Percentiles rank a stretch among this genome's conserved stretches.
Evolutionary conservation across 2,329 filamentous ascomycete genomes (phyloP).

Genomic region (Ustulina deusta): DNA sequence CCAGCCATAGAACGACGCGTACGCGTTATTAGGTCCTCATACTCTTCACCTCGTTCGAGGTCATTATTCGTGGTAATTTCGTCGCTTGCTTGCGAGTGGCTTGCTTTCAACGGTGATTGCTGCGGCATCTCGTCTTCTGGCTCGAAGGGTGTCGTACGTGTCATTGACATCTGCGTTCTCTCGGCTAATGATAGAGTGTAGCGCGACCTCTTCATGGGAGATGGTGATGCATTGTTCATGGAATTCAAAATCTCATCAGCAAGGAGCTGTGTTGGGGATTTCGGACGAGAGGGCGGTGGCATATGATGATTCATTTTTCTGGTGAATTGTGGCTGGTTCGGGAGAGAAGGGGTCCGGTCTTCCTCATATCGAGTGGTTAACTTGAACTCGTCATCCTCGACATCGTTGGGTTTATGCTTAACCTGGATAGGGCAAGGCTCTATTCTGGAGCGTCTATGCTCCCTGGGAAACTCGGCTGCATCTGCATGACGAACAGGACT

Average conservation of each 20-base stretch:
- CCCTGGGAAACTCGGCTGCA: slow-evolving; percentile 3
- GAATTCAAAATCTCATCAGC: slow-evolving; percentile 69
- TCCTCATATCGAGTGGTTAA: slow-evolving; percentile 12
- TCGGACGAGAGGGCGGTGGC: slow-evolving; percentile 39
- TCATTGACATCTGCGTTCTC: slow-evolving; percentile 85
- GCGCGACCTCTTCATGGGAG: slow-evolving; percentile 66
- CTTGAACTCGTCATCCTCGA: slow-evolving; percentile 4
- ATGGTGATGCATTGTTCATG: slow-evolving; percentile 67
- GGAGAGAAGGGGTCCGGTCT: slow-evolving; percentile 7
- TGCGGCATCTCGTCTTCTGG: slow-evolving; percentile 50
- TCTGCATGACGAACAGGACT: slow-evolving; percentile 21
- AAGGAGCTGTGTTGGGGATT: slow-evolving; percentile 62
- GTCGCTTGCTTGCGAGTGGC: slow-evolving; percentile 38
- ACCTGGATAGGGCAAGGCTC: slow-evolving; percentile 4
- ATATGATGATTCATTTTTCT: slow-evolving; percentile 27
- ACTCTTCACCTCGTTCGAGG: slow-evolving; percentile 48
- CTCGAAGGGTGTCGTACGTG: slow-evolving; percentile 57
- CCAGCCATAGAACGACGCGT: slow-evolving; percentile 72
- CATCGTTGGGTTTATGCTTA: slow-evolving; percentile 3
- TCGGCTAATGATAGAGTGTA: slow-evolving; percentile 76
- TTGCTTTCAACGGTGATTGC: slow-evolving; percentile 40
- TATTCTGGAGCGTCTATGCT: slow-evolving; percentile 15
- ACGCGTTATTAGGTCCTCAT: slow-evolving; percentile 67
- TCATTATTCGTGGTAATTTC: slow-evolving; percentile 34
- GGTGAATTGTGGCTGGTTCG: slow-evolving; percentile 3